These are phyloP conservation scores for Colletotrichum gigasporum DNA, from an alignment of 2,329 filamentous ascomycete genomes.

Conservation along the genomic window DNA sequence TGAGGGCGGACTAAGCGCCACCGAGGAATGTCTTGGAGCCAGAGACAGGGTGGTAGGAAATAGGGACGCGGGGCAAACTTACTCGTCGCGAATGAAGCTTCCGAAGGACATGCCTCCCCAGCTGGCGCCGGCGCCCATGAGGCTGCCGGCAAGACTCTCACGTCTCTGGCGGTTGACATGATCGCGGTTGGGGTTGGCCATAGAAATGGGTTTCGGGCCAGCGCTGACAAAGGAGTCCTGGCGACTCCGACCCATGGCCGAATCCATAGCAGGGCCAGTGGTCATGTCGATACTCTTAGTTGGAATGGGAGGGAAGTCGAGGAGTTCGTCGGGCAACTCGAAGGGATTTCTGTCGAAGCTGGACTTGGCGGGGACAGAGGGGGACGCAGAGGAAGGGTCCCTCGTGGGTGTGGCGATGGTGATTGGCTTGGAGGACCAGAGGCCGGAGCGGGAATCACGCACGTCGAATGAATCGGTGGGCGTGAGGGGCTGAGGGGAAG, in stretches of 20 bases:
- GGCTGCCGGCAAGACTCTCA: constrained; percentile 70
- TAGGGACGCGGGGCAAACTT: constrained; percentile 55
- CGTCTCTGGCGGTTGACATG: constrained; percentile 65
- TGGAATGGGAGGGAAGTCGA: constrained; percentile 36
- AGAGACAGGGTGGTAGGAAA: neutral
- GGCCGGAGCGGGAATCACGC: constrained; percentile 31
- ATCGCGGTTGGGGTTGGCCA: constrained; percentile 71
- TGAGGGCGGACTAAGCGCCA: constrained; percentile 5
- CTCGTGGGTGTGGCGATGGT: constrained; percentile 40
- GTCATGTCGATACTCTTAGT: constrained; percentile 60
- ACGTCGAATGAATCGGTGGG: constrained; percentile 45
- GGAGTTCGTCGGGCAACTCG: constrained; percentile 38
- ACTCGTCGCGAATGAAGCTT: constrained; percentile 98
- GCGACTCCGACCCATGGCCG: constrained; percentile 65
- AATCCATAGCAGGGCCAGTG: constrained; percentile 66
- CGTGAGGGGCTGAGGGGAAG: constrained; percentile 56
- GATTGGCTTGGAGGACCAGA: constrained; percentile 46
- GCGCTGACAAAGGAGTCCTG: constrained; percentile 74
- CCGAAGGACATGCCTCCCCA: constrained; percentile 97
- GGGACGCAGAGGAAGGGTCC: constrained; percentile 35
- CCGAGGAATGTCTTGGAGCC: neutral
- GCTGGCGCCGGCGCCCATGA: constrained; percentile 83
- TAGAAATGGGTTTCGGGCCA: constrained; percentile 73
- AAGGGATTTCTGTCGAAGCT: constrained; percentile 36
- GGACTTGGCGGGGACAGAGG: constrained; percentile 37